Conservation (phyloP, 2,329 filamentous ascomycete species). For the Claviceps spartinae region DNA sequence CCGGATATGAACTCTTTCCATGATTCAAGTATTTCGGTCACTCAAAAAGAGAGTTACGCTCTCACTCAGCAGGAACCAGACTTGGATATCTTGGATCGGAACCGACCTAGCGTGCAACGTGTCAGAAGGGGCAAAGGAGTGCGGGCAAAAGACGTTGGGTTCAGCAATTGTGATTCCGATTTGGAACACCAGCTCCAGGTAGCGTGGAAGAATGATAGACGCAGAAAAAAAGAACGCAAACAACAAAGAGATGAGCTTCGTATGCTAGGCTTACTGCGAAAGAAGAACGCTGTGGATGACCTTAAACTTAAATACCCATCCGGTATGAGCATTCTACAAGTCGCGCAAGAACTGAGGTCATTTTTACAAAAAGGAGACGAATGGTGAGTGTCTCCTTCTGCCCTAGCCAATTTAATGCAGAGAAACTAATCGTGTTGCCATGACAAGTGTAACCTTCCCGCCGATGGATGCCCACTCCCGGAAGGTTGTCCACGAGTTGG, state of each 20-base stretch:
- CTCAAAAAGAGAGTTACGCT: background rate
- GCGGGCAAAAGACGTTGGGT: slow-evolving; percentile 35
- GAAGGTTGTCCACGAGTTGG: slow-evolving; percentile 68
- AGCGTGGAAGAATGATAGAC: slow-evolving; percentile 53
- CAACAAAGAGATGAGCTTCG: slow-evolving; percentile 56
- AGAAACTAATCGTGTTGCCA: background rate
- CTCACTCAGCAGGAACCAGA: slow-evolving; percentile 38
- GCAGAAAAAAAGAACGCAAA: slow-evolving; percentile 59
- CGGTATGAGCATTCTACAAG: slow-evolving; percentile 56
- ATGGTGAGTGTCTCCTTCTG: slow-evolving; percentile 34
- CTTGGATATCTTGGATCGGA: slow-evolving; percentile 78
- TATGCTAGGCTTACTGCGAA: slow-evolving; percentile 50
- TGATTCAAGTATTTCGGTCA: background rate
- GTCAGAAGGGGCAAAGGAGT: slow-evolving; percentile 49
- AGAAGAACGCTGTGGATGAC: slow-evolving; percentile 39
- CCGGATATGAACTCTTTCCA: background rate
- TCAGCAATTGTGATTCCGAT: slow-evolving; percentile 51
- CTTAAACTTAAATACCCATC: slow-evolving; percentile 57
- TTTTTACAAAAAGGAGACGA: slow-evolving; percentile 54
- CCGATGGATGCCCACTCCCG: slow-evolving; percentile 72
- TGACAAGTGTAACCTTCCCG: slow-evolving; percentile 46
- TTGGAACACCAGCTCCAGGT: slow-evolving; percentile 44
- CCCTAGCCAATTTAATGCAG: background rate
- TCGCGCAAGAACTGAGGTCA: slow-evolving; percentile 56
- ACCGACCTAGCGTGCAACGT: slow-evolving; percentile 49